Evolutionary conservation across 2,329 filamentous ascomycete genomes (phyloP), one percentile per base, ranked within the genome.

Genomic region (Diaporthe helianthi): DNA sequence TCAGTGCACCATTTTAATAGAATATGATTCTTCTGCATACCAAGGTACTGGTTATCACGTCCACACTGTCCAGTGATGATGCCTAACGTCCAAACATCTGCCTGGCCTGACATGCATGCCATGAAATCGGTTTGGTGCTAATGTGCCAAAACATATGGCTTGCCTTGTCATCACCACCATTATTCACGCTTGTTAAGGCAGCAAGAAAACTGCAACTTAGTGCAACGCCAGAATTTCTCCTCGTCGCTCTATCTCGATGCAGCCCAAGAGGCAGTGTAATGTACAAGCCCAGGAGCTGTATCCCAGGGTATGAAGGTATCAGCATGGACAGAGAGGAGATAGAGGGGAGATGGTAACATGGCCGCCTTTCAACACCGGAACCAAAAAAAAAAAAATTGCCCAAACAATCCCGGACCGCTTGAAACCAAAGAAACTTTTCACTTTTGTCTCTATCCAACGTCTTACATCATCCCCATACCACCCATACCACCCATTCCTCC

Each of bases 401-500:
- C 80, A 79, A 75, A 78, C 80, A 76, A 75, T 33, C 53, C 63
- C 58, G 46, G 69, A 72, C 74, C 76, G 76, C 76, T 76, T 73
- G 75, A 76, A 76, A 73, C 71, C 74, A 73, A 69, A 69, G 69
- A 68, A 70, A 58, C 38, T 67, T 72, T 69, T 63, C 64, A 46
- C 47, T 55, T 38, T 41, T 61, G 31, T 49, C 65, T 44, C 55
- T 31, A 51, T 72, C n/a, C 51, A 72, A 69, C 58, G 71, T 79
- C 76, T 86, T 86, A 88, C 86, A 88, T 88, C 86, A 88, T 87
- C 68, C 85, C 85, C 36, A 38, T 38, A 4, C 36, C 31, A n/a
- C 86, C 86, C 87, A 89, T 83, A 29, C 79, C 80, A 13, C 80
- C 80, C 79, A 81, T 33, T 86, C 29, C 86, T 86, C 88, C 89